These are phyloP conservation scores for Holtermanniella nyarrowii DNA, from an alignment of 768 basidiomycete genomes.

Conservation along the genomic window DNA sequence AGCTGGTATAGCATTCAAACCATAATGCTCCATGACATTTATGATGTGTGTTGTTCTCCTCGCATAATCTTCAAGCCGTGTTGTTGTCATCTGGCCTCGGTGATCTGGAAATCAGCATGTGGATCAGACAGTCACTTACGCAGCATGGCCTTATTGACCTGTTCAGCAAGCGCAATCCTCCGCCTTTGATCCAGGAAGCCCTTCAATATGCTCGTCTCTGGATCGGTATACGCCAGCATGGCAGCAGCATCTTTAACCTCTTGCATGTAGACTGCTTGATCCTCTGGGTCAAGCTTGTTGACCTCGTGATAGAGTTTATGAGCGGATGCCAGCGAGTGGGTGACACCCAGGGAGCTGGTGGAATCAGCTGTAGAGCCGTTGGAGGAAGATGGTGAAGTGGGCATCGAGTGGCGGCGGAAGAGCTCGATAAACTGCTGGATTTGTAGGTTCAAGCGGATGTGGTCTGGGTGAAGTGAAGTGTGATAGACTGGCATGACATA, in stretches of 20 bases:
- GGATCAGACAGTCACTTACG: conserved; percentile 47
- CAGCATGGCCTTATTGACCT: conserved; percentile 76
- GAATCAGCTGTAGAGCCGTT: conserved; percentile 12
- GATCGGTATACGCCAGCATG: conserved; percentile 70
- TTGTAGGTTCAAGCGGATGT: conserved; percentile 71
- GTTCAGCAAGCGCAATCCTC: conserved; percentile 72
- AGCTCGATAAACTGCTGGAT: conserved; percentile 81
- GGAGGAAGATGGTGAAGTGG: conserved; percentile 65
- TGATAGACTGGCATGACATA: conserved; percentile 15
- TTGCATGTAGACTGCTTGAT: conserved; percentile 54
- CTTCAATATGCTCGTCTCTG: conserved; percentile 63
- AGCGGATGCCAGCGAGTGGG: conserved; percentile 32
- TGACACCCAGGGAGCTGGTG: background rate
- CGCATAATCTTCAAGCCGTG: conserved; percentile 14
- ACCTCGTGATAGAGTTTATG: conserved; percentile 60
- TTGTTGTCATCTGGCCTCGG: conserved; percentile 8
- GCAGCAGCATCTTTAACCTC: conserved; percentile 68
- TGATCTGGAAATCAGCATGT: conserved; percentile 7
- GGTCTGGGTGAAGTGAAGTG: conserved; percentile 56
- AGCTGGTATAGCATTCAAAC: conserved; percentile 16
- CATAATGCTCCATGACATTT: conserved; percentile 11
- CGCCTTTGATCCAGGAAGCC: conserved; percentile 67
- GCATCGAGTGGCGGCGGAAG: conserved; percentile 58
- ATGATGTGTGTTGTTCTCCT: conserved; percentile 16
- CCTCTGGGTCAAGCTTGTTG: conserved; percentile 51